Conservation (phyloP, 2,329 filamentous ascomycete species). For the Arachnomyces sp. region DNA sequence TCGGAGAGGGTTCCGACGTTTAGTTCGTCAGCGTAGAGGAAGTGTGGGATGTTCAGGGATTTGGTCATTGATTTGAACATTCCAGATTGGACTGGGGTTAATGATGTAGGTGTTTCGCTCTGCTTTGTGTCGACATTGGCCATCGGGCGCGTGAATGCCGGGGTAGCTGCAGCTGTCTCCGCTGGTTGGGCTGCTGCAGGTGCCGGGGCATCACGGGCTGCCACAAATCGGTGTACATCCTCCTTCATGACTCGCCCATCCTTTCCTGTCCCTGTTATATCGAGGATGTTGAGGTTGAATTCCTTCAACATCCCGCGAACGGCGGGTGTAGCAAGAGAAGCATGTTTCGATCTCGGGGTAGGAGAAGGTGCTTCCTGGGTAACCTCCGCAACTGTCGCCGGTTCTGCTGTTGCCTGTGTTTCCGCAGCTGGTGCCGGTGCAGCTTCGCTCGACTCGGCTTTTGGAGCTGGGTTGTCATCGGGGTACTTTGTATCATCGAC, state of each 20-base stretch:
- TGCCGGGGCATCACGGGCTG: constrained; percentile 39
- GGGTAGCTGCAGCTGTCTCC: not conserved
- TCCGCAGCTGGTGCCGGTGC: constrained; percentile 14
- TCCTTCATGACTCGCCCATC: constrained; percentile 89
- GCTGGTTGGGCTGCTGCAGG: constrained; percentile 20
- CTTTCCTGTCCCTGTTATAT: constrained; percentile 76
- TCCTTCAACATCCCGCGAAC: constrained; percentile 83
- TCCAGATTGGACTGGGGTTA: constrained; percentile 73
- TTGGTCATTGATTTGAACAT: constrained; percentile 99
- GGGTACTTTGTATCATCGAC: constrained; percentile 67
- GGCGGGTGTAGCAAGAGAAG: constrained; percentile 78
- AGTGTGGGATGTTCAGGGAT: constrained; percentile 85
- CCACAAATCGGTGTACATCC: constrained; percentile 68
- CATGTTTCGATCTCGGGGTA: constrained; percentile 49
- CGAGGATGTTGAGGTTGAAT: constrained; percentile 64
- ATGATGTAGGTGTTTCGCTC: constrained; percentile 57
- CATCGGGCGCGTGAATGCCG: constrained; percentile 17
- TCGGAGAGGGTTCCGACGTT: constrained; percentile 67
- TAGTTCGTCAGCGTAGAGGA: constrained; percentile 86
- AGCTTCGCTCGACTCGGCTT: not conserved
- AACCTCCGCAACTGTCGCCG: constrained; percentile 6
- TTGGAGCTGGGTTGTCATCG: constrained; percentile 40
- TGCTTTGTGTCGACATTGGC: constrained; percentile 42
- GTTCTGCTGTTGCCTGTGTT: constrained; percentile 11
- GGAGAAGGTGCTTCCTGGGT: constrained; percentile 9